Percentiles rank a stretch among this genome's conserved stretches.
Conservation (phyloP, 164 flowering plant genomes). For the Tinospora cordifolia region DNA sequence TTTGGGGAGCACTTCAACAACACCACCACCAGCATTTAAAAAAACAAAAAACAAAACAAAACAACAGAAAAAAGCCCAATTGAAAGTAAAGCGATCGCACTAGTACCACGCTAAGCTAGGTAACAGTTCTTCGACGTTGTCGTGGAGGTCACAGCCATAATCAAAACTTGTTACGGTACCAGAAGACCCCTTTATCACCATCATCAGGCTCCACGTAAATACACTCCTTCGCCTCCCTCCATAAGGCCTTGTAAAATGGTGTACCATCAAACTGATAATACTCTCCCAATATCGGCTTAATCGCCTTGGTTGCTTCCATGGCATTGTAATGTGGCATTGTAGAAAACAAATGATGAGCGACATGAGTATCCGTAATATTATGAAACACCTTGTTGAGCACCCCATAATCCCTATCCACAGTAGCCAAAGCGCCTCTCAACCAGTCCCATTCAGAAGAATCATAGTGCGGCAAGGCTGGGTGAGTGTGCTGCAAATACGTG, state of each 20-base stretch:
- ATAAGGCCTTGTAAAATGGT: slow-evolving; percentile 60
- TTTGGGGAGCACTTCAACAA: too few species aligned
- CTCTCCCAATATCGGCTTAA: slow-evolving; percentile 62
- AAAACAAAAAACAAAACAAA: too few species aligned
- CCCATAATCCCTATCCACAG: slow-evolving; percentile 74
- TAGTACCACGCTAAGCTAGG: too few species aligned
- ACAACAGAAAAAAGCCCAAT: too few species aligned
- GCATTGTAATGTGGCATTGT: slow-evolving; percentile 86
- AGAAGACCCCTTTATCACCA: too few species aligned
- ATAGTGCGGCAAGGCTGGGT: slow-evolving; percentile 73
- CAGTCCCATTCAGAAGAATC: slow-evolving; percentile 84
- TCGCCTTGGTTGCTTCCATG: slow-evolving; percentile 74
- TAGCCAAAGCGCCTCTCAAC: slow-evolving; percentile 77
- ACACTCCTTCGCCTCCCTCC: slow-evolving; percentile 72
- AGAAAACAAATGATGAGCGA: slow-evolving; percentile 74
- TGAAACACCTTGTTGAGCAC: slow-evolving; percentile 76
- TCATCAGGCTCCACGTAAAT: slow-evolving; percentile 68
- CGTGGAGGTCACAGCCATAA: too few species aligned
- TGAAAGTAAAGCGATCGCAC: too few species aligned
- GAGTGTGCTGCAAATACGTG: slow-evolving; percentile 80
- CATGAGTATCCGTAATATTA: slow-evolving; percentile 75
- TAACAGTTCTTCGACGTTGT: too few species aligned
- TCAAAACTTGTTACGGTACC: too few species aligned
- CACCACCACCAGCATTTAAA: too few species aligned
- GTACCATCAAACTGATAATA: slow-evolving; percentile 64